Evolutionary conservation across 352 stramenopile species (phyloP).

Genomic region (Plasmopara viticola): DNA sequence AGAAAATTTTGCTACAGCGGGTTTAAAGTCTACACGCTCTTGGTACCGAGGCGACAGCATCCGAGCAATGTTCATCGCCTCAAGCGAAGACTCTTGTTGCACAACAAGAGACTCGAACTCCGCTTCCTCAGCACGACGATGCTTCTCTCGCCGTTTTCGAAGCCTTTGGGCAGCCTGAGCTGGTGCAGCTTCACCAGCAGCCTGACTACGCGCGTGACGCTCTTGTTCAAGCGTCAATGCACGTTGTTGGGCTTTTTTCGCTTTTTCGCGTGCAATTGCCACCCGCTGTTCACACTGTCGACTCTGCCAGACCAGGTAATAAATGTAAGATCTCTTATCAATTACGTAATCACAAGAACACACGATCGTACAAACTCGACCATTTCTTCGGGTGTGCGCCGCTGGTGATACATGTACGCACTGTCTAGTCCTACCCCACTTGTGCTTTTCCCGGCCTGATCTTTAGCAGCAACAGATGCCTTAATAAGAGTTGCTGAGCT

Average conservation of each 20-base stretch:
- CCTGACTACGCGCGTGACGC: slow-evolving; percentile 26
- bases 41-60: slow-evolving; percentile 72
- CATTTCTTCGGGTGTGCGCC: slow-evolving; percentile 18
- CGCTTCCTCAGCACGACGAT: slow-evolving; percentile 36
- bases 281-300: slow-evolving; percentile 48
- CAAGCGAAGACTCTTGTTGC: slow-evolving; percentile 67
- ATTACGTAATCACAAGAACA: not conserved
- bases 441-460: not conserved
- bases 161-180: slow-evolving; percentile 40
- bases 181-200: slow-evolving; percentile 26
- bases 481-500: slow-evolving; percentile 3
- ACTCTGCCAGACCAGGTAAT: slow-evolving; percentile 19
- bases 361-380: slow-evolving; percentile 25
- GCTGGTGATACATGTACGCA: slow-evolving; percentile 9
- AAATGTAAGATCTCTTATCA: not conserved
- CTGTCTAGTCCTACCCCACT: slow-evolving; percentile 2
- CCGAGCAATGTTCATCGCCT: slow-evolving; percentile 75
- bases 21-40: slow-evolving; percentile 48
- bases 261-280: slow-evolving; percentile 32
- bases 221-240: slow-evolving; percentile 29
- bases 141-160: slow-evolving; percentile 40
- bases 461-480: slow-evolving; percentile 2
- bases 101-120: slow-evolving; percentile 55
- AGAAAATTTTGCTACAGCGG: slow-evolving; percentile 46
- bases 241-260: slow-evolving; percentile 18